phyloP scores from a whole-genome alignment of 2,329 filamentous ascomycete species.

The Fusarium kyushuense region DNA sequence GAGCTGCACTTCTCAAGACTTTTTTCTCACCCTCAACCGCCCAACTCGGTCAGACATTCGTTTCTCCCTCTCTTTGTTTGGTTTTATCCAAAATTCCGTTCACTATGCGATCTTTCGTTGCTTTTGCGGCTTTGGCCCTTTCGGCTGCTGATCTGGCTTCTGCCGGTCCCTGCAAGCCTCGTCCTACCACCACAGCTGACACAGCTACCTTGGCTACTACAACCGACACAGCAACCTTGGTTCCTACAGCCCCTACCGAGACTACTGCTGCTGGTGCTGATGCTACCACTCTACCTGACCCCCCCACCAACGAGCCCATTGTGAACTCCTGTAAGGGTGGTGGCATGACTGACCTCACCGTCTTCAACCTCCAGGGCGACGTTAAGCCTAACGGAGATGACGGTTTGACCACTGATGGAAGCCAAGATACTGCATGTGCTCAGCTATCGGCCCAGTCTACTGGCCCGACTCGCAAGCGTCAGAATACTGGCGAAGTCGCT shows the following conservation, averaged over 20 bases:
- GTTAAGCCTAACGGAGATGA: background rate
- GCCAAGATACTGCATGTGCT: conserved; percentile 7
- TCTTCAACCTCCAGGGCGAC: background rate
- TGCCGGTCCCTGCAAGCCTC: conserved; percentile 31
- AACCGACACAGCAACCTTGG: background rate
- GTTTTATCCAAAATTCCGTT: background rate
- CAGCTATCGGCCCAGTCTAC: background rate
- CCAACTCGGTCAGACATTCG: conserved; percentile 31
- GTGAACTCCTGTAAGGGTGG: conserved; percentile 17
- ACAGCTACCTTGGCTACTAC: background rate
- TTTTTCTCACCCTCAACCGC: conserved; percentile 11
- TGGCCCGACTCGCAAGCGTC: conserved; percentile 1
- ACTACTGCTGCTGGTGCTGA: background rate
- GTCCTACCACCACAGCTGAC: background rate
- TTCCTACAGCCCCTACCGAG: background rate
- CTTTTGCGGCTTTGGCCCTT: conserved; percentile 33
- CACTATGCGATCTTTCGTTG: conserved; percentile 34
- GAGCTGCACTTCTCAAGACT: background rate
- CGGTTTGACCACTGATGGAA: conserved; percentile 13
- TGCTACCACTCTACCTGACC: background rate
- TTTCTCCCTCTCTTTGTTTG: background rate
- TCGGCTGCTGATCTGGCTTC: conserved; percentile 20
- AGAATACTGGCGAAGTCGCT: background rate
- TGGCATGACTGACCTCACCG: conserved; percentile 6
- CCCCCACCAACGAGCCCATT: conserved; percentile 3